Evolutionary conservation across 352 stramenopile genomes (phyloP), one percentile per base, ranked within the genome.

Genomic region (Globisporangium acanthophoron): DNA sequence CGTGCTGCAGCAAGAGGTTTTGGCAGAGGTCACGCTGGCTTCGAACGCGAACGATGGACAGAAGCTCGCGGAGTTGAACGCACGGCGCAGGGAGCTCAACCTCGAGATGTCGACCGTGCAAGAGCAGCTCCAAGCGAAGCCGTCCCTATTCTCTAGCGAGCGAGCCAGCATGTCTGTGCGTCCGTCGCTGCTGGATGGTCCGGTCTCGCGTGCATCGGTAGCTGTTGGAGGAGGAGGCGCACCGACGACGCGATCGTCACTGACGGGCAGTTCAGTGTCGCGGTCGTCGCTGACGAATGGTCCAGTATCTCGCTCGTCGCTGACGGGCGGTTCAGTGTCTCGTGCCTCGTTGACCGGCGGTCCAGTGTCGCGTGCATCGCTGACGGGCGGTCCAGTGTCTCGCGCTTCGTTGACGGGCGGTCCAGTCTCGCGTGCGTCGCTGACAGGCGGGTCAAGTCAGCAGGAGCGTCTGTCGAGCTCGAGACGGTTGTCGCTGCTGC

Each of bases 81-180:
- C 60, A 5, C 76, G 73, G 1, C 83, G 83, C 39, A 52, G 82
- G 5, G 66, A 85, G 43, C 58, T 93, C 18, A 93, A 93, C 56
- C 67, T 88, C 37, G 83, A 93, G 60, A 86, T 91, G 66, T 80
- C 80, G 58, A 60, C 75, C 3, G 66, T 89, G 20, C 80, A 93
- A 57, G 78, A 91, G 21, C 58, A 64, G 53, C 45, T 64, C 16
- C 58, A 54, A 21, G 44, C 52, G n/a, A 54, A 50, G 33, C 4
- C 58, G 4, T 66, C 67, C 46, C 61, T 71, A 4, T 68, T 67
- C 11, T 65, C 72, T 6, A 50, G 35, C 0, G 70, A 74, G 47
- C 44, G 40, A 7, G 64, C 51, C 16, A 71, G 74, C 3, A 56
- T 66, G 48, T 61, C 68, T 20, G 40, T 68, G n/a, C 67, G 73